Evolutionary conservation across 2,329 filamentous ascomycete species (phyloP).

Genomic region (Mycosphaerella sp.): DNA sequence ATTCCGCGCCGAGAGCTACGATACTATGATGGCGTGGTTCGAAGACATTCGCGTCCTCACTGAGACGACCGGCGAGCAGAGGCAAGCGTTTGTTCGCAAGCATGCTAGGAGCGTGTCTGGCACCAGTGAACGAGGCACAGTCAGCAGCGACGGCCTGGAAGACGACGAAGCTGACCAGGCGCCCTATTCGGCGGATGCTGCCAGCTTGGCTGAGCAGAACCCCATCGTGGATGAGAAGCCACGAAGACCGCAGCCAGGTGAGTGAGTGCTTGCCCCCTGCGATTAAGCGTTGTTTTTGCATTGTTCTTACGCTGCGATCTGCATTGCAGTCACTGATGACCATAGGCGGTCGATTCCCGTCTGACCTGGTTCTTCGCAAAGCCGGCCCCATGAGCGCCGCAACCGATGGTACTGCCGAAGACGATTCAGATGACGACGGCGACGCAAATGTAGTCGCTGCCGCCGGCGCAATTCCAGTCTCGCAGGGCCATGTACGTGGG

Average conservation of each 20-base stretch:
- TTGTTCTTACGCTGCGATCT: constrained; percentile 12
- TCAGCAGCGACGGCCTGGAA: constrained; percentile 65
- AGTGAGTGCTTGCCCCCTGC: constrained; percentile 36
- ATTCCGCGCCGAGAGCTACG: constrained; percentile 64
- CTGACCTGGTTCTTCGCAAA: constrained; percentile 78
- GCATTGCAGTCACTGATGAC: constrained; percentile 18
- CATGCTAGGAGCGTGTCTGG: constrained; percentile 74
- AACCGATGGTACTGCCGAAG: constrained; percentile 68
- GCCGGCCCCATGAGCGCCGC: constrained; percentile 56
- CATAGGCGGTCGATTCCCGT: constrained; percentile 71
- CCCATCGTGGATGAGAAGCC: constrained; percentile 40
- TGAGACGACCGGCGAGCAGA: constrained; percentile 81
- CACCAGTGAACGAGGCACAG: constrained; percentile 51
- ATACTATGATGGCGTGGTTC: constrained; percentile 97
- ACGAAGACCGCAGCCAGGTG: constrained; percentile 80
- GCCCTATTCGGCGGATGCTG: constrained; percentile 57
- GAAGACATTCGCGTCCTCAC: constrained; percentile 87
- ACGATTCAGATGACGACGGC: constrained; percentile 53
- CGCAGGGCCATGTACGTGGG: constrained; percentile 13
- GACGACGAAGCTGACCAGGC: constrained; percentile 63
- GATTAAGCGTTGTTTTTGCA: constrained; percentile 20
- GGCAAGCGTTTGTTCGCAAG: constrained; percentile 76
- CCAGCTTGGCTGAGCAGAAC: constrained; percentile 35
- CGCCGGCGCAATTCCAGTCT: constrained; percentile 35
- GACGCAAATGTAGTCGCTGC: constrained; percentile 56